A percentile compares a stretch with the other conserved stretches of the same genome.
Conservation (phyloP, 2,329 filamentous ascomycete genomes). For the Diaporthe vexans region DNA sequence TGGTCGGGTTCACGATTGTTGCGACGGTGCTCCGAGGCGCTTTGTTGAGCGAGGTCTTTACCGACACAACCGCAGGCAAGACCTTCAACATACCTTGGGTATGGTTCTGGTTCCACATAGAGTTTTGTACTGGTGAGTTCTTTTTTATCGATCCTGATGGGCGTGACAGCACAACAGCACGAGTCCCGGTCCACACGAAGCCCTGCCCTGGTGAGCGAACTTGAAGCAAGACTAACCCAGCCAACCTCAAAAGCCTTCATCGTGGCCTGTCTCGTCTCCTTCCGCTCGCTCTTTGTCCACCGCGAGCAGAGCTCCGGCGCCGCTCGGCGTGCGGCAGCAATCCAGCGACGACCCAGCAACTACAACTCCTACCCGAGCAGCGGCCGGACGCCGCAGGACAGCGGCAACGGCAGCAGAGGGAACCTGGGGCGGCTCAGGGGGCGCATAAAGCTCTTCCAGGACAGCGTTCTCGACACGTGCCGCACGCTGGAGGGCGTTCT, state of each 20-base stretch:
- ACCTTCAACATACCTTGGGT: slow-evolving; percentile 42
- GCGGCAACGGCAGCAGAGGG: slow-evolving; percentile 30
- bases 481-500: slow-evolving; percentile 39
- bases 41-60: slow-evolving; percentile 37
- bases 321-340: slow-evolving; percentile 29
- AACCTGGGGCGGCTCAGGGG: slow-evolving; percentile 25
- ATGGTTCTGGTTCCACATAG: slow-evolving; percentile 42
- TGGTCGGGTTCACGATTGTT: slow-evolving; percentile 40
- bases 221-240: neutral
- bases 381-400: slow-evolving; percentile 20
- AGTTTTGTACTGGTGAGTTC: slow-evolving; percentile 39
- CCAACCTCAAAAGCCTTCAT: slow-evolving; percentile 19
- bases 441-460: slow-evolving; percentile 35
- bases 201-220: neutral
- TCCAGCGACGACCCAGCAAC: slow-evolving; percentile 27
- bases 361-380: slow-evolving; percentile 26
- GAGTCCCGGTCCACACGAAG: neutral
- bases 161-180: neutral
- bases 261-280: slow-evolving; percentile 41
- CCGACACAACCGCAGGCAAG: slow-evolving; percentile 31
- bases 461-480: slow-evolving; percentile 40
- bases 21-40: slow-evolving; percentile 39
- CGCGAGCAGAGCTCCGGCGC: slow-evolving; percentile 31
- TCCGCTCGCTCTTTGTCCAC: slow-evolving; percentile 41
- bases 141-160: fast-evolving